Evolutionary conservation across 495 filamentous ascomycete genomes (phyloP).

Genomic region (Platismatia glauca): DNA sequence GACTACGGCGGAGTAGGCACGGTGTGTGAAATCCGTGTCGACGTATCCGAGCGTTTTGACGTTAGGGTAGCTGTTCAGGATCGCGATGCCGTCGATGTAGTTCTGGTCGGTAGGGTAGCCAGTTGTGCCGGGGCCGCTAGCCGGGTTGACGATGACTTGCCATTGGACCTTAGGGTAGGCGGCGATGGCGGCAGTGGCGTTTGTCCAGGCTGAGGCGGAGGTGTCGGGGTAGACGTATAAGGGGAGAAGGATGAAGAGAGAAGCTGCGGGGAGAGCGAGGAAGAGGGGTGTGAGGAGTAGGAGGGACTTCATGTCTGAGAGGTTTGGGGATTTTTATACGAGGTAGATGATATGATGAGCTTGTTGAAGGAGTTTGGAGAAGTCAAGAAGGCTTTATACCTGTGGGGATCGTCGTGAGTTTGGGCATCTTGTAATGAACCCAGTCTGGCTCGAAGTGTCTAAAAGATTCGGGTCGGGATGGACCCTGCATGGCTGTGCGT

Average conservation of each 20-base stretch:
- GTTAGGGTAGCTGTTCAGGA: slow-evolving; percentile 37
- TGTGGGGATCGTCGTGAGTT: background rate
- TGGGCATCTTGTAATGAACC: background rate
- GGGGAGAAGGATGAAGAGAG: slow-evolving; percentile 19
- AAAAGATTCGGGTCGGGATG: too few species aligned
- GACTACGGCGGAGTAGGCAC: slow-evolving; percentile 27
- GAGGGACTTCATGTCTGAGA: background rate
- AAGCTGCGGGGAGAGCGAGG: slow-evolving; percentile 2
- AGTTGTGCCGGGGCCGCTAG: slow-evolving; percentile 36
- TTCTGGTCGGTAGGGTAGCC: slow-evolving; percentile 24
- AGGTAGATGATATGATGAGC: background rate
- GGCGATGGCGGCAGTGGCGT: slow-evolving; percentile 30
- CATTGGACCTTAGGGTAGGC: slow-evolving; percentile 31
- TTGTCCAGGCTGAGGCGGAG: slow-evolving; percentile 34
- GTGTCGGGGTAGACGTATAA: slow-evolving; percentile 40
- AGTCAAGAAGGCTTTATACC: background rate
- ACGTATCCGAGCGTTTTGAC: slow-evolving; percentile 43
- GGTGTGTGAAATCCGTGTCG: slow-evolving; percentile 30
- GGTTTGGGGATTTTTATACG: background rate
- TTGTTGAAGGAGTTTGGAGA: background rate
- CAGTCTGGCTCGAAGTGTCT: too few species aligned
- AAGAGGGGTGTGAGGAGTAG: slow-evolving; percentile 3
- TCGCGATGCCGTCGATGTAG: slow-evolving; percentile 31
- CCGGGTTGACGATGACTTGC: slow-evolving; percentile 41
- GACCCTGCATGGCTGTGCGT: background rate